Evolutionary conservation across 495 filamentous ascomycete genomes (phyloP).

Genomic region (Apodospora peruviana): DNA sequence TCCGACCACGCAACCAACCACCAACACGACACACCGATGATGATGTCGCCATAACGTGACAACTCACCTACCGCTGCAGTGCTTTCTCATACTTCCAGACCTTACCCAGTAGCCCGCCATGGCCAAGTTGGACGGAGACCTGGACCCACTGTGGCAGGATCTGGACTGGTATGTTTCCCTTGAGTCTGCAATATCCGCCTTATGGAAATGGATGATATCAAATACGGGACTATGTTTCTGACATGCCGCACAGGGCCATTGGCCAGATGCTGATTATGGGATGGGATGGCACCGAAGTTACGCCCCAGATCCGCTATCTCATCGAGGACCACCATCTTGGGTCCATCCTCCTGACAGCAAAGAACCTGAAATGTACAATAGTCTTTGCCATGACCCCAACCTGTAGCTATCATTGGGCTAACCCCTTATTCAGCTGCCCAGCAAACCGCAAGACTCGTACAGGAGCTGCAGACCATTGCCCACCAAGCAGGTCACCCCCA

Average conservation of each 20-base stretch:
- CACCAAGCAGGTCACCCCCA: conserved; percentile 80
- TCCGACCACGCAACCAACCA: conserved; percentile 1
- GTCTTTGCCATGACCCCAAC: background rate
- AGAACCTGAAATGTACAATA: conserved; percentile 78
- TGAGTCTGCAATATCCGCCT: background rate
- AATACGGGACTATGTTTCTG: background rate
- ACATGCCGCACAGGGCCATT: conserved; percentile 47
- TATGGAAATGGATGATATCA: background rate
- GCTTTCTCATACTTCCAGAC: too few relatives aligned
- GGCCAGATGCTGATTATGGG: conserved; percentile 95
- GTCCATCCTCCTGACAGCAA: conserved; percentile 72
- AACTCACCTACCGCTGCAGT: too few relatives aligned
- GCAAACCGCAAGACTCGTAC: conserved; percentile 71
- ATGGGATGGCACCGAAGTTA: conserved; percentile 86
- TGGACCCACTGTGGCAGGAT: conserved; percentile 68
- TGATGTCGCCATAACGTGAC: conserved; percentile 20
- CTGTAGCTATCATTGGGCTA: background rate
- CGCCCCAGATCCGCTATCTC: conserved; percentile 74
- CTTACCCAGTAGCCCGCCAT: too few relatives aligned
- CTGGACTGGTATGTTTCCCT: conserved; percentile 57
- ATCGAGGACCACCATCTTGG: conserved; percentile 81
- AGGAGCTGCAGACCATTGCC: conserved; percentile 82
- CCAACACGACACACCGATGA: background rate
- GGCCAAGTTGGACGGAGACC: conserved; percentile 41
- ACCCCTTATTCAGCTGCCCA: conserved; percentile 57